A percentile compares a stretch with the other conserved stretches of the same genome.
These are phyloP conservation scores for Candida loeiensis DNA, from an alignment of 805 yeast genomes.

Conservation along the genomic window DNA sequence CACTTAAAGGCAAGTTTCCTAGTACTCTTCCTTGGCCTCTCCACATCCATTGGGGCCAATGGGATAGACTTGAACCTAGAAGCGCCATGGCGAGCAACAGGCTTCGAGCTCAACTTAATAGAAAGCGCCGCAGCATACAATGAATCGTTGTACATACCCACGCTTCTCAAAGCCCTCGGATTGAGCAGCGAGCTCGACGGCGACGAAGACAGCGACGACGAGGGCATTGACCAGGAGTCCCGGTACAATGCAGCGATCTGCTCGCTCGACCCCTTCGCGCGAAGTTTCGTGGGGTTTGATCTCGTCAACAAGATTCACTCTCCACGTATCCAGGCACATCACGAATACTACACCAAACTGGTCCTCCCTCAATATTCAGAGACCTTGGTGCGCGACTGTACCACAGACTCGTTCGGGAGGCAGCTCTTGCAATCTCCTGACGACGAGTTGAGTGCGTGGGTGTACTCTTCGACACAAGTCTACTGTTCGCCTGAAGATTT, in stretches of 20 bases:
- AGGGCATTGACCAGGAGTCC: slow-evolving; percentile 6
- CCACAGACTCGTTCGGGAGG: slow-evolving; percentile 33
- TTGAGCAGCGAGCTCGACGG: slow-evolving; percentile 11
- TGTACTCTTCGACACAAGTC: slow-evolving; percentile 47
- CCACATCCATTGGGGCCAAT: background rate
- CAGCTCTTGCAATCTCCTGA: slow-evolving; percentile 15
- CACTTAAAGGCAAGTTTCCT: background rate
- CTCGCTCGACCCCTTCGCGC: slow-evolving; percentile 10
- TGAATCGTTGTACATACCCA: slow-evolving; percentile 33
- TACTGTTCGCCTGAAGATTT: slow-evolving; percentile 71
- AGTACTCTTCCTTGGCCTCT: background rate
- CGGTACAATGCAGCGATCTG: slow-evolving; percentile 3
- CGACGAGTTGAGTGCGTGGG: slow-evolving; percentile 40
- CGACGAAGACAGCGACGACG: slow-evolving; percentile 6
- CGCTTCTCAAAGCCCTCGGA: slow-evolving; percentile 14
- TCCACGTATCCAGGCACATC: slow-evolving; percentile 67
- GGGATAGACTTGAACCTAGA: slow-evolving; percentile 21
- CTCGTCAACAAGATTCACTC: slow-evolving; percentile 47
- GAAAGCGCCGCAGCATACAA: slow-evolving; percentile 39
- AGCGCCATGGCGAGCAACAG: slow-evolving; percentile 40
- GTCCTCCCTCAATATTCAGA: slow-evolving; percentile 25
- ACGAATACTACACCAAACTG: slow-evolving; percentile 41
- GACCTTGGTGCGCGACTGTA: slow-evolving; percentile 20
- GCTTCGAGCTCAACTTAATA: slow-evolving; percentile 41
- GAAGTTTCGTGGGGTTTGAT: slow-evolving; percentile 38